A percentile compares a stretch with the other conserved stretches of the same genome.
These are phyloP conservation scores for Xylariaceae sp. DNA, from an alignment of 2,329 filamentous ascomycete genomes.

Conservation along the genomic window DNA sequence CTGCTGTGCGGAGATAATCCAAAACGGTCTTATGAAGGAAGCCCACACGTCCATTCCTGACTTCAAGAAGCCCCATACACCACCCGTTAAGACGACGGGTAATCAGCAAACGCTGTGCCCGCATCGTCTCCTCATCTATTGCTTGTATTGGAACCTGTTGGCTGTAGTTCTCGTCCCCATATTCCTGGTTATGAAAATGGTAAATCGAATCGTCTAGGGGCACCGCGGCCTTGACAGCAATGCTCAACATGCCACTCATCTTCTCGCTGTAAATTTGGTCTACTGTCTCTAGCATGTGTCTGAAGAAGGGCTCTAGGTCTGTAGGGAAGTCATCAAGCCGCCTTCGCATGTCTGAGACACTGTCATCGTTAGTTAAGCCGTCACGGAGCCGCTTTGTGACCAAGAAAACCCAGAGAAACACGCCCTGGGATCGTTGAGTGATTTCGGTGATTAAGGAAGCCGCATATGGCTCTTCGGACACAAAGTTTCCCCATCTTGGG, in stretches of 20 bases:
- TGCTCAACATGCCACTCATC: neutral
- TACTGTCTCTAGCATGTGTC: slow-evolving; percentile 6
- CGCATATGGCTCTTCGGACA: too few species aligned
- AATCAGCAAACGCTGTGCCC: slow-evolving; percentile 1
- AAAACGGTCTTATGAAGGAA: too few species aligned
- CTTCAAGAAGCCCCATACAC: slow-evolving; percentile 12
- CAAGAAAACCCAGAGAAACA: slow-evolving; percentile 10
- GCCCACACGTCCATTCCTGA: too few species aligned
- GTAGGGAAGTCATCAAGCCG: neutral
- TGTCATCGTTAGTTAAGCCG: slow-evolving; percentile 3
- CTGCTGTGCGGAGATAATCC: too few species aligned
- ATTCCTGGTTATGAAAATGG: too few species aligned
- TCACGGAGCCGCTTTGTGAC: neutral
- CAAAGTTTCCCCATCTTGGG: too few species aligned
- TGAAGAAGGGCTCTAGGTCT: slow-evolving; percentile 8
- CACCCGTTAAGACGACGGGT: slow-evolving; percentile 4
- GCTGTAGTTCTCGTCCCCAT: too few species aligned
- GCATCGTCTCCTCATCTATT: neutral
- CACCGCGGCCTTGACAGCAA: neutral
- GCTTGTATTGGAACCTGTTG: too few species aligned
- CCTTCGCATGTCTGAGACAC: neutral
- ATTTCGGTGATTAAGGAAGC: slow-evolving; percentile 3
- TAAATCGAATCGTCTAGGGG: slow-evolving; percentile 9
- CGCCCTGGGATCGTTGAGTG: neutral
- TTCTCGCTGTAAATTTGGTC: neutral